phyloP scores from a whole-genome alignment of 2,329 filamentous ascomycete genomes.

The Hypoxylon sp. region DNA sequence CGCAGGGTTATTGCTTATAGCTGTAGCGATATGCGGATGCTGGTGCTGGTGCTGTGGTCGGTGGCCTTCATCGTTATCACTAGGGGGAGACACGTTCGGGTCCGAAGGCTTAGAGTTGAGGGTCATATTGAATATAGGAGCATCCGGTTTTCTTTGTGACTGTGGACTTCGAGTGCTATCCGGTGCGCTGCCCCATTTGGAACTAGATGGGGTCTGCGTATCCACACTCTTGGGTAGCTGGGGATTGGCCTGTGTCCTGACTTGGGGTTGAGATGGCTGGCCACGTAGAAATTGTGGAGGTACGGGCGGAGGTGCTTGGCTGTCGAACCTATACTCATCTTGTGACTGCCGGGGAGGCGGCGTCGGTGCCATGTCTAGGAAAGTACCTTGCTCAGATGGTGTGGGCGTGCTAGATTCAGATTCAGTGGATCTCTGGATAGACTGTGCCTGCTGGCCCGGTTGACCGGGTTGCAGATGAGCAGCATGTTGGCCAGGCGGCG shows the following conservation, averaged over 20 bases:
- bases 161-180: conserved; percentile 36
- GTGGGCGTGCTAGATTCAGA: conserved; percentile 31
- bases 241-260: conserved; percentile 10
- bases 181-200: conserved; percentile 42
- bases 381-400: conserved; percentile 37
- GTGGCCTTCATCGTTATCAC: conserved; percentile 22
- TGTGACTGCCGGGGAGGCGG: conserved; percentile 25
- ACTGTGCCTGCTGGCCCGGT: conserved; percentile 8
- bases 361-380: conserved; percentile 42
- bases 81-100: conserved; percentile 38
- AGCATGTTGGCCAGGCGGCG: conserved; percentile 16
- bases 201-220: conserved; percentile 36
- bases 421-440: conserved; percentile 24
- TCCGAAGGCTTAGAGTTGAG: conserved; percentile 23
- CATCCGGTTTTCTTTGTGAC: conserved; percentile 10
- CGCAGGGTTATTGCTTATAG: conserved; percentile 32
- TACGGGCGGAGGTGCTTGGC: conserved; percentile 11
- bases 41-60: conserved; percentile 44
- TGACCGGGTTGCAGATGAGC: conserved; percentile 22
- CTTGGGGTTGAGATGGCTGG: conserved; percentile 21
- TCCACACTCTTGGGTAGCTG: conserved; percentile 25
- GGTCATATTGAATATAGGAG: conserved; percentile 12
- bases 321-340: conserved; percentile 19
- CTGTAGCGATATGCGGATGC: conserved; percentile 43
- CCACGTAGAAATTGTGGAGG: conserved; percentile 8